Conservation (phyloP, 2,329 filamentous ascomycete species). For the Rugonectria rugulosa region DNA sequence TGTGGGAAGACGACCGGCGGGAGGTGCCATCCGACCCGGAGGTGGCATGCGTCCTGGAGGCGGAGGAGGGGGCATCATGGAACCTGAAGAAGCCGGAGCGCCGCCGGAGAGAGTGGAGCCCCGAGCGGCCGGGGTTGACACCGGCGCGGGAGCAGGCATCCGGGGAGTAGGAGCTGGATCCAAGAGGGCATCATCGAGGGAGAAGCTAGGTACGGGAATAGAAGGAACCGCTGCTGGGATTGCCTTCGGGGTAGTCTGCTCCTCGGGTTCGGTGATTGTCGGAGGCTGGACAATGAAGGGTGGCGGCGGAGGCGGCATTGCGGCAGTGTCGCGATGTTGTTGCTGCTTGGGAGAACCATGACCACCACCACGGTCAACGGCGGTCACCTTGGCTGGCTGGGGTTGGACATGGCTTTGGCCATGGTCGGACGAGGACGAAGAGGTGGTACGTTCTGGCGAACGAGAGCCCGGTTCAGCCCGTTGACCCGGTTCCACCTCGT, state of each 20-base stretch:
- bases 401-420: conserved; percentile 10
- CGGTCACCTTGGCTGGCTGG: conserved; percentile 9
- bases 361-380: conserved; percentile 14
- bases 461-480: conserved; percentile 35
- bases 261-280: conserved; percentile 40
- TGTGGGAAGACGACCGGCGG: conserved; percentile 41
- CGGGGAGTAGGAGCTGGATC: conserved; percentile 33
- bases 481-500: conserved; percentile 34
- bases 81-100: conserved; percentile 24
- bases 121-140: conserved; percentile 27
- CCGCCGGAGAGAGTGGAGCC: conserved; percentile 23
- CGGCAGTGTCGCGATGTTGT: conserved; percentile 40
- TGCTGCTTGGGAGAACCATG: conserved; percentile 9
- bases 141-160: conserved; percentile 30
- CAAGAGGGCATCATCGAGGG: conserved; percentile 49
- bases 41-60: background rate
- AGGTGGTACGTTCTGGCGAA: conserved; percentile 28
- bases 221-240: conserved; percentile 35
- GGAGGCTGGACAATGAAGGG: conserved; percentile 40
- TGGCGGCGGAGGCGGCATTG: conserved; percentile 50
- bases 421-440: conserved; percentile 24
- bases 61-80: conserved; percentile 43
- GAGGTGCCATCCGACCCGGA: conserved; percentile 31
- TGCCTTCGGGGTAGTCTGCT: conserved; percentile 63
- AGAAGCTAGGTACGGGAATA: conserved; percentile 53